A percentile compares a stretch with the other conserved stretches of the same genome.
These are phyloP conservation scores for Pseudognaphalium luteoalbum DNA, from an alignment of 129 eudicot genomes.

Conservation along the genomic window DNA sequence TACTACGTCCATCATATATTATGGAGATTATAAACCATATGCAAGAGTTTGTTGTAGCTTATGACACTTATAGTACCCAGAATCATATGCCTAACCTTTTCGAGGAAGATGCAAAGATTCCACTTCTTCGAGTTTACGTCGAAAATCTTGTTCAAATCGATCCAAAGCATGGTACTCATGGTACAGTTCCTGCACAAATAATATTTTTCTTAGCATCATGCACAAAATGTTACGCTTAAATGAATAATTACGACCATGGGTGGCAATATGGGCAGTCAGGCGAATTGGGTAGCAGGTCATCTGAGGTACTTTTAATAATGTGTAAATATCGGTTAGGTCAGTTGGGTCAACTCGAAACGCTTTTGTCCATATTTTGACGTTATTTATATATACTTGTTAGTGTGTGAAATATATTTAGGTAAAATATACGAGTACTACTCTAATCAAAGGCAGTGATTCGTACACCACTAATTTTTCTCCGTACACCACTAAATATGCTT, in stretches of 20 bases:
- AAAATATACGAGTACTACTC: no score
- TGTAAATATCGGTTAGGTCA: background rate
- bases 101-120: conserved; percentile 91
- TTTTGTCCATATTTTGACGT: background rate
- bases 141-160: conserved; percentile 84
- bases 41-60: background rate
- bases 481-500: no score
- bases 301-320: background rate
- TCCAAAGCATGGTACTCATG: conserved; percentile 90
- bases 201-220: conserved; percentile 9
- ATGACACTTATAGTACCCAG: background rate
- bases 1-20: background rate
- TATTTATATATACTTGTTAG: background rate
- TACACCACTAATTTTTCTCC: no score
- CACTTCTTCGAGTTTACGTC: conserved; percentile 74
- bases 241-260: background rate
- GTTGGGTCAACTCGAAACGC: background rate
- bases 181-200: conserved; percentile 66
- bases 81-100: conserved; percentile 48
- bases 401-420: background rate
- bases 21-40: background rate
- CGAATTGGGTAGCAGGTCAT: background rate
- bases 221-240: background rate
- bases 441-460: no score
- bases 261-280: background rate